Conservation (phyloP, 345 rosid species). For the Viola odorata region DNA sequence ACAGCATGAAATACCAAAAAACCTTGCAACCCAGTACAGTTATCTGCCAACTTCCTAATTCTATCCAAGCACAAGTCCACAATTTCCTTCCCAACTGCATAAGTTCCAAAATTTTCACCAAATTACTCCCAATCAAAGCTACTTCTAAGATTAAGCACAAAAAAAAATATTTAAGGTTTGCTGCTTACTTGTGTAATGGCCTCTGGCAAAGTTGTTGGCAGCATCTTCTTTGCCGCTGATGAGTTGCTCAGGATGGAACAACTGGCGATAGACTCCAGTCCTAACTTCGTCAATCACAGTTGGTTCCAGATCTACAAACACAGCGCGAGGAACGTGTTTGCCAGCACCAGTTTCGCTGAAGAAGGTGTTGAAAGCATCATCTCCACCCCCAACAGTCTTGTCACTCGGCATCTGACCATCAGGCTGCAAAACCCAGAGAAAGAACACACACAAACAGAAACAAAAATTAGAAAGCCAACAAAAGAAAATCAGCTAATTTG, state of each 20-base stretch:
- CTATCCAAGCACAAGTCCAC: constrained; percentile 17
- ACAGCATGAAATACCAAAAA: constrained; percentile 15
- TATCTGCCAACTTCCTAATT: constrained; percentile 16
- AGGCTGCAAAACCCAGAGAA: not conserved
- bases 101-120: not conserved
- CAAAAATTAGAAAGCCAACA: not conserved
- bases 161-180: no score
- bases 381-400: constrained; percentile 12
- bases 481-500: not conserved
- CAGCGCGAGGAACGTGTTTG: constrained; percentile 15
- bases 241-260: constrained; percentile 14
- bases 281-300: constrained; percentile 16
- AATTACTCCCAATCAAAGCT: not conserved
- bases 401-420: constrained; percentile 16
- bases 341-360: constrained; percentile 9
- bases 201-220: constrained; percentile 15
- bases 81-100: constrained; percentile 21
- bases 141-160: not conserved
- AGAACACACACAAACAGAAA: no score
- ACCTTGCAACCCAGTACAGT: constrained; percentile 18
- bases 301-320: constrained; percentile 11
- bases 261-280: constrained; percentile 10
- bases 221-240: constrained; percentile 16
- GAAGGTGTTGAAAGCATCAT: constrained; percentile 17
- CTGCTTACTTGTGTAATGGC: constrained; percentile 12